Conservation (phyloP, 208 protist genomes). For the Acanthamoeba sp. region DNA sequence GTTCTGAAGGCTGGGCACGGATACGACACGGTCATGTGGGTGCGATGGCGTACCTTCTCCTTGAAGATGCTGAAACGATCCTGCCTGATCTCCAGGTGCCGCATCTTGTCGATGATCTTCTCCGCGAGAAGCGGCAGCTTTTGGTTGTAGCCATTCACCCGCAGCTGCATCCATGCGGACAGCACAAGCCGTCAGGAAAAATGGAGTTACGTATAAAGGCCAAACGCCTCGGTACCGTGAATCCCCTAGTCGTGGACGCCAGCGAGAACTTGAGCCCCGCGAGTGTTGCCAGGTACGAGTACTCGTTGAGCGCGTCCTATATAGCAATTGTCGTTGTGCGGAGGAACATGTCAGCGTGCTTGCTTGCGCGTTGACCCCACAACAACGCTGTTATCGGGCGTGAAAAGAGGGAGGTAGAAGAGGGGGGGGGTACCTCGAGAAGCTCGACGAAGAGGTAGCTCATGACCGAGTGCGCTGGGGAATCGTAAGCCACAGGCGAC, state of each 20-base stretch:
- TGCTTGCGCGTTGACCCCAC: no score
- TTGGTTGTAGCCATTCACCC: constrained; percentile 73
- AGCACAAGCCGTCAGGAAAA: constrained; percentile 42
- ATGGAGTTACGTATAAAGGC: constrained; percentile 25
- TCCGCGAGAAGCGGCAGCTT: constrained; percentile 75
- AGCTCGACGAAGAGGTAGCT: constrained; percentile 76
- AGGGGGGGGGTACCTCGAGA: constrained; percentile 59
- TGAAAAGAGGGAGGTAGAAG: not conserved
- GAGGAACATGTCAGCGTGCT: no score
- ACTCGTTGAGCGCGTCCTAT: constrained; percentile 80
- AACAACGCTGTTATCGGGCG: no score
- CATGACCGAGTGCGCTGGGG: constrained; percentile 74
- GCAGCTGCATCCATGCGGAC: constrained; percentile 57
- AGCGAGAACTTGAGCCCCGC: constrained; percentile 73
- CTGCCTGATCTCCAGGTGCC: constrained; percentile 58
- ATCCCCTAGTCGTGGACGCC: constrained; percentile 51
- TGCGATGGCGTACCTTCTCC: constrained; percentile 72
- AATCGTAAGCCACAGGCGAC: constrained; percentile 47
- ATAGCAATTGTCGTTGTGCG: not conserved
- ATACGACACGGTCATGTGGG: no score
- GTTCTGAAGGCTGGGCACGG: no score
- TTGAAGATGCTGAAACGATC: constrained; percentile 75
- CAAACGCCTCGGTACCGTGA: no score
- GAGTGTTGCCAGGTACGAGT: constrained; percentile 78
- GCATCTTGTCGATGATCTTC: constrained; percentile 75